Evolutionary conservation across 2,329 filamentous ascomycete species (phyloP).

Genomic region (Penicillium sp.): DNA sequence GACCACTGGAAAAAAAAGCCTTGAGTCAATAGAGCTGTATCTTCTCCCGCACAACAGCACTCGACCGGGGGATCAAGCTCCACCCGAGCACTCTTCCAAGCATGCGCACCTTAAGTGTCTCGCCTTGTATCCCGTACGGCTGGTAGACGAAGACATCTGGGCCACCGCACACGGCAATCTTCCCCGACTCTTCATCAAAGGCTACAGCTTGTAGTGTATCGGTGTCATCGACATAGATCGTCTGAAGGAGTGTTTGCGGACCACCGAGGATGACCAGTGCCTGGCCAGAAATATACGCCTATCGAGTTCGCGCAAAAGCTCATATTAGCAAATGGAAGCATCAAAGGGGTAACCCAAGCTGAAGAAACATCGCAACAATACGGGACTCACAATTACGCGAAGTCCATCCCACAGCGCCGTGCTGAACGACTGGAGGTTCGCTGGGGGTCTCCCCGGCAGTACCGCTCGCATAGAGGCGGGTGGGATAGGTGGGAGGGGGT

Average conservation of each 20-base stretch:
- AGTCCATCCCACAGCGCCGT: conserved; percentile 73
- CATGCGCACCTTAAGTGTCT: conserved; percentile 70
- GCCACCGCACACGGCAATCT: conserved; percentile 76
- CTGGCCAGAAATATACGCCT: conserved; percentile 90
- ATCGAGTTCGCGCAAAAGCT: conserved; percentile 18
- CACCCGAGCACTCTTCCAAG: neutral
- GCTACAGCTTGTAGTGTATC: conserved; percentile 73
- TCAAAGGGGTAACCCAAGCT: neutral
- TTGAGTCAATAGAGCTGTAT: conserved; percentile 24
- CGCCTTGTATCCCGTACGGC: conserved; percentile 71
- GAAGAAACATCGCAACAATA: neutral
- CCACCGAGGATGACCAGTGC: conserved; percentile 82
- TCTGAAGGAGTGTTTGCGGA: conserved; percentile 78
- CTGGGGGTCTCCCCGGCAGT: conserved; percentile 77
- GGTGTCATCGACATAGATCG: conserved; percentile 81
- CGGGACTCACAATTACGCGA: conserved; percentile 68
- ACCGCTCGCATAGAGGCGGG: conserved; percentile 72
- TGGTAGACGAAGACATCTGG: conserved; percentile 75
- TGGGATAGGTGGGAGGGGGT: conserved; percentile 26
- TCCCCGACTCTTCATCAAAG: conserved; percentile 81
- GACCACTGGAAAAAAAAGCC: conserved; percentile 53
- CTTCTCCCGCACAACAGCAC: neutral
- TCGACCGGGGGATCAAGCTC: neutral
- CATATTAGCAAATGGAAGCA: conserved; percentile 14
- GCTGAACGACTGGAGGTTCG: conserved; percentile 76